Evolutionary conservation across 2,329 filamentous ascomycete species (phyloP).

Genomic region (Ophiostoma ulmi): DNA sequence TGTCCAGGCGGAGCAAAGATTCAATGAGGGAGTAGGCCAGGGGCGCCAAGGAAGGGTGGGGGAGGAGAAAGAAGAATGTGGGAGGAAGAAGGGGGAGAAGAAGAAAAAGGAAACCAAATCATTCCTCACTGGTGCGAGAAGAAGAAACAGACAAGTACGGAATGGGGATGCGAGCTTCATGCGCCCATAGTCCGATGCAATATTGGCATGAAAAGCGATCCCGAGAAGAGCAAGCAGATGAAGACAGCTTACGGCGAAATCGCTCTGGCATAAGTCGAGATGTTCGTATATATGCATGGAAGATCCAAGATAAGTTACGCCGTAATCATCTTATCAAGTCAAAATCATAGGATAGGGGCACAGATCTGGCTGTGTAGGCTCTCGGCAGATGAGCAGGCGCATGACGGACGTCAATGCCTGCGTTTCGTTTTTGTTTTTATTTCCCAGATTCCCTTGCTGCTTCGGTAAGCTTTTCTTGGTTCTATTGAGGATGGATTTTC

Average conservation of each 20-base stretch:
- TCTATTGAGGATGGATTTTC: background rate
- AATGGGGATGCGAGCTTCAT: background rate
- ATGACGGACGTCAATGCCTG: too few relatives aligned
- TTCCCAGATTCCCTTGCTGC: background rate
- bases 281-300: background rate
- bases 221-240: background rate
- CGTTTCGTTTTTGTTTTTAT: background rate
- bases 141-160: background rate
- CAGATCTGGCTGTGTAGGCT: too few relatives aligned
- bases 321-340: background rate
- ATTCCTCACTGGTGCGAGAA: background rate
- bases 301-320: too few relatives aligned
- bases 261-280: background rate
- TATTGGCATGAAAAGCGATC: background rate
- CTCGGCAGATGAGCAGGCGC: too few relatives aligned
- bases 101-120: background rate
- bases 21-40: background rate
- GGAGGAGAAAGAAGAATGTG: background rate
- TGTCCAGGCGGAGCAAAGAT: background rate
- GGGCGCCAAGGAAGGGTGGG: conserved; percentile 10
- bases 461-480: background rate
- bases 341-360: too few relatives aligned
- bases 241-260: background rate
- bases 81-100: background rate
- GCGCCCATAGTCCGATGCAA: background rate